Evolutionary conservation across 108 stramenopile species (phyloP).

Genomic region (Pseudonitzschia multiseries): DNA sequence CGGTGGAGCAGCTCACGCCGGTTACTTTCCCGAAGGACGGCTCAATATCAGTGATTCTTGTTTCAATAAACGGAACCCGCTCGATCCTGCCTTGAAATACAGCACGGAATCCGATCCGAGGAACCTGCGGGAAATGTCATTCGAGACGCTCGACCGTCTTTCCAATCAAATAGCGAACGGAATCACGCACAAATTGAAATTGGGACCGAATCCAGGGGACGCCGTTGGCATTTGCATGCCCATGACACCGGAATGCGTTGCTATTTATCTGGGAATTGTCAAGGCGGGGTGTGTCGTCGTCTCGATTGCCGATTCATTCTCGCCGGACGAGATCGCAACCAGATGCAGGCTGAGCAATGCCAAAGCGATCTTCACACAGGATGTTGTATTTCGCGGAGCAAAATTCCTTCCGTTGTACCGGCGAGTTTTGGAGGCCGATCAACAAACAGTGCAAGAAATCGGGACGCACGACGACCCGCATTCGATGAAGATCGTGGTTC

Average conservation of each 20-base stretch:
- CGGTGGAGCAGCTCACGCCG: conserved; percentile 22
- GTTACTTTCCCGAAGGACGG: conserved; percentile 36
- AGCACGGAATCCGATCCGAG: conserved; percentile 28
- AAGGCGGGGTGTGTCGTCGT: conserved; percentile 40
- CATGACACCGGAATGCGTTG: conserved; percentile 45
- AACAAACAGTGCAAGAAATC: conserved; percentile 1
- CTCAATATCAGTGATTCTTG: conserved; percentile 43
- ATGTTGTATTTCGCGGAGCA: conserved; percentile 39
- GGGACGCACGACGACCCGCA: conserved; percentile 2
- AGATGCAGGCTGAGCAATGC: conserved; percentile 42
- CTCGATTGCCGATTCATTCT: conserved; percentile 40
- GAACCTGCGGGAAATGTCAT: conserved; percentile 14
- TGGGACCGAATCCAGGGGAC: conserved; percentile 23
- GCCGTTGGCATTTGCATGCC: conserved; percentile 45
- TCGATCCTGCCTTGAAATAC: conserved; percentile 33
- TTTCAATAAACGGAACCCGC: conserved; percentile 23
- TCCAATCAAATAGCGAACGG: conserved; percentile 42
- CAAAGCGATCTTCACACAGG: conserved; percentile 41
- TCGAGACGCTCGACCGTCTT: conserved; percentile 20
- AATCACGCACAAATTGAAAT: conserved; percentile 20
- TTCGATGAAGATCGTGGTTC: conserved; percentile 25
- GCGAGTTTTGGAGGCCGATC: conserved; percentile 34
- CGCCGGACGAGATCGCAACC: conserved; percentile 33
- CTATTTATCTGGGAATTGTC: conserved; percentile 38
- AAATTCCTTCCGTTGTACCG: conserved; percentile 35